Evolutionary conservation across 768 basidiomycete species (phyloP), one percentile per base, ranked within the genome.

Genomic region (Phaffia australis): DNA sequence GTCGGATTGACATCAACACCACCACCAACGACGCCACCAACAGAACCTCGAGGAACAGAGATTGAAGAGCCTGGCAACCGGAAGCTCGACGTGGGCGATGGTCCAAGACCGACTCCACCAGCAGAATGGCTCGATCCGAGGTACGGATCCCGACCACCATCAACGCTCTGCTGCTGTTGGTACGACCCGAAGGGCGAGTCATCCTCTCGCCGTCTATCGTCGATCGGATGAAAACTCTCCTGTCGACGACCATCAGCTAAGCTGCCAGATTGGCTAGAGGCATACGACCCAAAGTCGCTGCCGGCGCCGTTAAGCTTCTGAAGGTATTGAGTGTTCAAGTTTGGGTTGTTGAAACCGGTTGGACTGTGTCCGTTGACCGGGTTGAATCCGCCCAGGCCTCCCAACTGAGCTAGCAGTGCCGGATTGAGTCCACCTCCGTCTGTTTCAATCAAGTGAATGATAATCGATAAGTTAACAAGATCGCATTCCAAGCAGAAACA

Each of bases 351-450:
- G 59, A 19, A 23, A 3, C 30, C 27, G 50, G 46, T 5, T 49
- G 46, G 4, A 49, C 16, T 23, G 47, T 42, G 57, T 14, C 15
- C 23, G 47, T 49, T 14, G 29, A 46, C 16, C 42, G 46, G 46
- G 25, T 49, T 1, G 18, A 18, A 9, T 47, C 59, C 59, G 27
- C 50, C 47, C 50, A 49, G 19, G 46, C 47, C 18, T 46, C 35
- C 16, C 32, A 66, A 52, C 7, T 58, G 65, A 29, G 65, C 65
- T 25, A 66, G 54, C 19, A 66, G 51, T 9, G 66, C 60, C 16
- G 66, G 66, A 27, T 56, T 46, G 47, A 67, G 47, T 46, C 46
- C 54, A 30, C 63, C 63, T 23, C 35, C 62, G 21, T 54, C 59
- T 23, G 21, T 49, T 49, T 46, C 42, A 46, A 25, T 46, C 50